These are phyloP conservation scores for Hyaloscypha variabilis DNA, from an alignment of 495 filamentous ascomycete genomes.

Conservation along the genomic window DNA sequence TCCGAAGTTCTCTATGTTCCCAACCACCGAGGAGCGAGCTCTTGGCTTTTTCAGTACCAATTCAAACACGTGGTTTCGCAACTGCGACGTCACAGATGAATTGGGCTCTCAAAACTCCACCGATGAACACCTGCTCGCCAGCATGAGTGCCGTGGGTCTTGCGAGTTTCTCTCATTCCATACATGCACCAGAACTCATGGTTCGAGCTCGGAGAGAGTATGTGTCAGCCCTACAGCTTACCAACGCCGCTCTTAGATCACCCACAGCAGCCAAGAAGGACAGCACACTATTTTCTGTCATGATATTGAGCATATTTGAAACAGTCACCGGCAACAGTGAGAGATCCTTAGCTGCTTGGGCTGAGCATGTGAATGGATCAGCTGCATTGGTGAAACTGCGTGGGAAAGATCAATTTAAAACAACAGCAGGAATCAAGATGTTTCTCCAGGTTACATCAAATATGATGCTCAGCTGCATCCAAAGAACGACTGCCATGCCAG, in stretches of 20 bases:
- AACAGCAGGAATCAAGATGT: slow-evolving; percentile 57
- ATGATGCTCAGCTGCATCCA: slow-evolving; percentile 45
- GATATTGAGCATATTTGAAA: slow-evolving; percentile 59
- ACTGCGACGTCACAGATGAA: slow-evolving; percentile 34
- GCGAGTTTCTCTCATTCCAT: slow-evolving; percentile 51
- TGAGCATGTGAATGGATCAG: slow-evolving; percentile 62
- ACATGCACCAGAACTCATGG: slow-evolving; percentile 37
- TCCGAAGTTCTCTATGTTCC: slow-evolving; percentile 4
- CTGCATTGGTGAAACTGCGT: slow-evolving; percentile 57
- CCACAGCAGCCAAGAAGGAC: slow-evolving; percentile 59
- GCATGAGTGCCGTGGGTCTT: slow-evolving; percentile 52
- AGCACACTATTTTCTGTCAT: slow-evolving; percentile 63
- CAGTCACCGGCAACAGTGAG: slow-evolving; percentile 50
- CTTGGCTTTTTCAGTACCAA: slow-evolving; percentile 45
- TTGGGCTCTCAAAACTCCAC: slow-evolving; percentile 29
- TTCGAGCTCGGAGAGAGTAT: slow-evolving; percentile 49
- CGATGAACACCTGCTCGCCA: slow-evolving; percentile 45
- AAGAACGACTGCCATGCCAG: slow-evolving; percentile 40
- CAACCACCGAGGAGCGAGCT: slow-evolving; percentile 42
- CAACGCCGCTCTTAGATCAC: slow-evolving; percentile 55
- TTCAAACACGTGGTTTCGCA: slow-evolving; percentile 39
- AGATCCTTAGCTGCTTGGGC: slow-evolving; percentile 55
- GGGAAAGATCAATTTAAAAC: slow-evolving; percentile 59
- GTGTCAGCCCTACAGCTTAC: slow-evolving; percentile 48
- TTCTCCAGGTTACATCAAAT: slow-evolving; percentile 55